Evolutionary conservation across 2,329 filamentous ascomycete genomes (phyloP).

Genomic region (Epichloe uncinata): DNA sequence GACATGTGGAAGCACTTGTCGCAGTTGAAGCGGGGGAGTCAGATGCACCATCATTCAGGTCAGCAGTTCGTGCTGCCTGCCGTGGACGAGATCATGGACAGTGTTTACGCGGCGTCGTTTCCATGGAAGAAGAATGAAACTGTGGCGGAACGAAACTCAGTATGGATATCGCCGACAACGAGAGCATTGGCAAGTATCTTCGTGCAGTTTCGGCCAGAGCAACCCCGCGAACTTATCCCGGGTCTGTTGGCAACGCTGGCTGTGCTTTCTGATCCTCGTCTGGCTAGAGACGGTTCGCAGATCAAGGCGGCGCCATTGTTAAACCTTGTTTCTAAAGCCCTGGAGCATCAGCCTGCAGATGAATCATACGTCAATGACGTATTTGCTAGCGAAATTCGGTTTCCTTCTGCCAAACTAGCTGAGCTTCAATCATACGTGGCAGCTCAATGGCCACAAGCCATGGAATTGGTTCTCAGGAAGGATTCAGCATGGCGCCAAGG

Average conservation of each 20-base stretch:
- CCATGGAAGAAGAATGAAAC: neutral
- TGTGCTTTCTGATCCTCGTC: conserved; percentile 16
- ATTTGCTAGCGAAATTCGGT: conserved; percentile 8
- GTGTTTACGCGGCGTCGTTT: conserved; percentile 2
- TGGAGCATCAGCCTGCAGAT: conserved; percentile 10
- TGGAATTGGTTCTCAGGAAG: conserved; percentile 12
- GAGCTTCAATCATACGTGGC: conserved; percentile 15
- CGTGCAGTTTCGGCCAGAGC: conserved; percentile 14
- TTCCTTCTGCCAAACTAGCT: conserved; percentile 9
- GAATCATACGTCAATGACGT: conserved; percentile 10
- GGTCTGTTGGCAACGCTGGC: conserved; percentile 20
- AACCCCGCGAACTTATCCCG: conserved; percentile 16
- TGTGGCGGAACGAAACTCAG: neutral
- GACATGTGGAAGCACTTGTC: conserved; percentile 25
- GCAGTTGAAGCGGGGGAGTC: conserved; percentile 18
- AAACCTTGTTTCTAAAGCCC: conserved; percentile 12
- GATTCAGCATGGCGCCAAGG: conserved; percentile 12
- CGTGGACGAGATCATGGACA: conserved; percentile 14
- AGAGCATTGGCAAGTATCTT: conserved; percentile 19
- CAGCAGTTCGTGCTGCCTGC: conserved; percentile 19
- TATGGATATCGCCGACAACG: conserved; percentile 6
- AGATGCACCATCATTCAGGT: conserved; percentile 5
- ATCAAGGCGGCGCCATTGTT: conserved; percentile 17
- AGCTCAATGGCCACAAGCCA: conserved; percentile 16
- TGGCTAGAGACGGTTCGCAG: conserved; percentile 5